These are phyloP conservation scores for Gossypium stocksii DNA, from an alignment of 345 rosid genomes.

Conservation along the genomic window DNA sequence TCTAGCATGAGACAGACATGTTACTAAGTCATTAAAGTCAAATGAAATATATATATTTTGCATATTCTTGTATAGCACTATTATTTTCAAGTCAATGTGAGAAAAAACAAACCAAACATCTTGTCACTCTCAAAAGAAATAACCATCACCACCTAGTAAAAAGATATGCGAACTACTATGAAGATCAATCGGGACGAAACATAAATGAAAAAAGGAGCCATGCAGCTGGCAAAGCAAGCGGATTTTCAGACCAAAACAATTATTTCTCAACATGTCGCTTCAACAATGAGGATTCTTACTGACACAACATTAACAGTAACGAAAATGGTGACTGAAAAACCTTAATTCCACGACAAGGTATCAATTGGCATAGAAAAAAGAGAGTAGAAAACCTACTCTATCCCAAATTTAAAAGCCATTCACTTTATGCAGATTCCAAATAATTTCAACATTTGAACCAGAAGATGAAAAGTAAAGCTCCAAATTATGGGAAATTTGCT, in stretches of 20 bases:
- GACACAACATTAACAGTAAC: neutral
- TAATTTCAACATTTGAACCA: too few species aligned
- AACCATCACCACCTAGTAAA: neutral
- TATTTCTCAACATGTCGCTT: neutral
- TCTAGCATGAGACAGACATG: neutral
- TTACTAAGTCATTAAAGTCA: constrained; percentile 1
- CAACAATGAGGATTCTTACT: neutral
- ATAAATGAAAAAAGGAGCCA: neutral
- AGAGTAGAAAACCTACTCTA: neutral
- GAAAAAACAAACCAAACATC: neutral
- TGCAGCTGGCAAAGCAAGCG: neutral
- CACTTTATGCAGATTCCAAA: too few species aligned
- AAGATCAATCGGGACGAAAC: neutral
- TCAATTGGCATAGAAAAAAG: neutral
- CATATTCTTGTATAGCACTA: neutral
- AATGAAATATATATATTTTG: neutral
- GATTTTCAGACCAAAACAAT: neutral
- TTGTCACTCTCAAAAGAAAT: neutral
- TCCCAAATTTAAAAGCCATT: neutral
- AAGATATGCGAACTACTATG: neutral
- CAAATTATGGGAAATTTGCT: too few species aligned
- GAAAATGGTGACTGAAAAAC: neutral
- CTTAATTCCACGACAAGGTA: neutral
- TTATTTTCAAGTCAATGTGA: neutral
- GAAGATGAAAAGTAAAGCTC: too few species aligned